Evolutionary conservation across 2,329 filamentous ascomycete genomes (phyloP), one percentile per base, ranked within the genome.

Genomic region (Ophiocordyceps australis): DNA sequence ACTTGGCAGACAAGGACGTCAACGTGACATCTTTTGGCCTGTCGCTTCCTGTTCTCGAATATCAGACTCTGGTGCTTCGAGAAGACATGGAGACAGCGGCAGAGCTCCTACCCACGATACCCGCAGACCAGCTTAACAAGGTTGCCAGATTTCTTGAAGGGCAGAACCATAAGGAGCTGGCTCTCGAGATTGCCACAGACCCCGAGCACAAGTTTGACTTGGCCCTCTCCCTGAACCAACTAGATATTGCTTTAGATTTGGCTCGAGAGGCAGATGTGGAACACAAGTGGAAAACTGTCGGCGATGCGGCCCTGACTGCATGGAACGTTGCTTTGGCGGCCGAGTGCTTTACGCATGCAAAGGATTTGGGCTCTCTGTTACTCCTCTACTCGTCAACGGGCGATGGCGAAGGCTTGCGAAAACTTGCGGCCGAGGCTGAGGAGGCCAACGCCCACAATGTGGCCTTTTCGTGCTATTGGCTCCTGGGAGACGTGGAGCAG

Each of bases 201-300:
- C 65, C 79, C 0, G 89, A 98, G 54, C 89, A 98, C 56, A 89
- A 91, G 46, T 95, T 98, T 41, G 89, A 98, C 32, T 67, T 98
- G 14, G 77, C 89, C 0, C 62, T 98, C 17, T 66, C 72, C 4
- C 62, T 98, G 22, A 81, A 76, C 40, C 77, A 89, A 35, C 68
- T 95, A 10, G 68, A 85, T 21, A 79, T 86, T 42, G 86, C 86
- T 1, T 65, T 93, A 4, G 74, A 83, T 32, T 71, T 95, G 26
- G 86, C 89, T 6, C 67, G 74, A 21, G 64, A 78, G 47, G 78
- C 82, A 9, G 77, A 94, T 35, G 79, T 74, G 2, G 89, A 95
- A 48, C 86, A 95, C 55, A 93, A 93, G 55, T 98, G 89, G 89
- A 95, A 95, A 65, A 85, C 73, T 4, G 81, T 98, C 5, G 89